Evolutionary conservation across 352 stramenopile genomes (phyloP), one percentile per base, ranked within the genome.

Genomic region (Phytophthora melonis): DNA sequence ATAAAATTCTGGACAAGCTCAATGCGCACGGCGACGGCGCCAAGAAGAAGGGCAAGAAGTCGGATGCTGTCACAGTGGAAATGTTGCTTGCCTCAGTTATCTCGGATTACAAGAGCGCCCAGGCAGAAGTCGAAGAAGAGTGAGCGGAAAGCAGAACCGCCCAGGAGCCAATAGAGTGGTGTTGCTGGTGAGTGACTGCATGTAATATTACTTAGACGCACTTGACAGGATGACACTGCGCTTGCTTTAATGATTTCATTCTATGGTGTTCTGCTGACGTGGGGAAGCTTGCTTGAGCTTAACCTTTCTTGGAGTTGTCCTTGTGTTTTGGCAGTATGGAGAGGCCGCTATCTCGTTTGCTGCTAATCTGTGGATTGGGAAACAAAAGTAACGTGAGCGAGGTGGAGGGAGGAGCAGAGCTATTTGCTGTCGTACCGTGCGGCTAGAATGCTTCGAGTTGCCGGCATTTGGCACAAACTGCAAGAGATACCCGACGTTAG

Each of bases 1-100:
- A 97, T 63, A 90, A 91, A 2, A 90, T 97, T 63, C 71, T 97
- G 23, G 90, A 88, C 65, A 93, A 95, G 39, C 81, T 96, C 23
- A 95, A 95, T 34, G 88, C 85, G 0, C 82, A 91, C 47, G 65
- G 70, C 2, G 76, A 75, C 47, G 72, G 61, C n/a, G 3, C 47
- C 2, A 71, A 67, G 27, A 77, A 72, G 52, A 82, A 79, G 30
- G 30, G 63, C 21, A 70, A 74, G 25, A 70, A 86, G 72, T 45
- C 58, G 3, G 68, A 82, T 9, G 72, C 75, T 32, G 80, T 87
- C 47, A 94, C 86, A 11, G 83, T 94, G 34, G 88, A 96, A 82
- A 93, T 93, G 83, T 74, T 96, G 74, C 69, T 96, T 14, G 82
- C 85, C 36, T 93, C 87, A 0, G 89, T 94, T 39, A 85, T 96